Base-by-base conservation (phyloP, 495 filamentous ascomycete species). In the Trichoderma gamsii region DNA sequence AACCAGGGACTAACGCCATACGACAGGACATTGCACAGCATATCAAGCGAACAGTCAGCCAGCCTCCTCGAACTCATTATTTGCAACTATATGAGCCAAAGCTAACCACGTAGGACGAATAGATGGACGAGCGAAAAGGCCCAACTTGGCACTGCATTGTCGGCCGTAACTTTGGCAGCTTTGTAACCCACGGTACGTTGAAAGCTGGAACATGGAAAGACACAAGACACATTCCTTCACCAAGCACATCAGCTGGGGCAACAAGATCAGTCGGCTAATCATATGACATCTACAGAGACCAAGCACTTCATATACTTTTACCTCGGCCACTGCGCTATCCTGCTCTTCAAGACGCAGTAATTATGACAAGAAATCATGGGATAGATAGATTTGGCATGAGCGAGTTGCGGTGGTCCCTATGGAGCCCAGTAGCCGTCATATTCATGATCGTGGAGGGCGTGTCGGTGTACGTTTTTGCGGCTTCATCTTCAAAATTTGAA, bases 301-400 rank as follows among this genome's bases (percentile, higher is more conserved):
- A 97, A 97, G 80, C 95, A 99, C 80, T 99, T 99, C 83, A 97
- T 98, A 76, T 99, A 99, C 83, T 99, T 99, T 85, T 98, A 98
- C 81, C 91, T 98, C 69, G 95, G 95, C 64, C 95, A 97, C 84
- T 97, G 92, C 77, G 95, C 95, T 23, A 97, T 99, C 74, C 88
- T 99, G 56, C 88, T 99, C 67, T 99, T 98, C 87, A 99, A 99
- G 87, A 99, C 95, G 29, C 93, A 97, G 84, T 97, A 86, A 72
- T 23, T 32, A 7, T 41, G n/a, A 35, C 11, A 2, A 43, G 21
- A 16, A 27, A 43, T 43, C 16, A 65, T 23, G 18, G 18, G 12
- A 41, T 68, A 41, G 68, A 69, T 68, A 66, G 32, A n/a, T 29
- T 16, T 23, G 23, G 23, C 64, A 66, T 27, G 46, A 46, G 41